Conservation (phyloP, 768 basidiomycete species). For the Leucogyrophana mollusca region DNA sequence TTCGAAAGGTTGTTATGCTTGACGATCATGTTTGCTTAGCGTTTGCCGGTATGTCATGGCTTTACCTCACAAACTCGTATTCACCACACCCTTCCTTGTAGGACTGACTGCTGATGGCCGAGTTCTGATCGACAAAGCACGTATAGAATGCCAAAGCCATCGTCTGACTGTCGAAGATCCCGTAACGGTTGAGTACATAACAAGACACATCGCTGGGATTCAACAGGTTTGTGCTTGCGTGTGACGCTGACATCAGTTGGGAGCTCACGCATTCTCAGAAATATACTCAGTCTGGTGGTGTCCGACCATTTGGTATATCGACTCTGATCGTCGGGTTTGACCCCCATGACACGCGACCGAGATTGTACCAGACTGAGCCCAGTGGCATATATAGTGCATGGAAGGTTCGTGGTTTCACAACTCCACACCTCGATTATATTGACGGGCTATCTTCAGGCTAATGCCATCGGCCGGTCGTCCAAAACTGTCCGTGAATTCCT, state of each 20-base stretch:
- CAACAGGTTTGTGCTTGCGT: conserved; percentile 70
- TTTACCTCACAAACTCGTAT: conserved; percentile 4
- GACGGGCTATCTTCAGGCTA: conserved; percentile 56
- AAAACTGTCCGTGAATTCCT: conserved; percentile 98
- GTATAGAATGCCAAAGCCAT: conserved; percentile 97
- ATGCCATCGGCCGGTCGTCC: conserved; percentile 95
- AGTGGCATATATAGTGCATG: conserved; percentile 97
- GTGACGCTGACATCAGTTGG: neutral
- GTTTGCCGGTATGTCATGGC: conserved; percentile 78
- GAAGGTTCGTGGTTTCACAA: conserved; percentile 61
- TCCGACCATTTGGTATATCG: conserved; percentile 96
- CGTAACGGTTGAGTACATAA: conserved; percentile 97
- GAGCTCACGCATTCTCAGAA: conserved; percentile 44
- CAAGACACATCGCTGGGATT: conserved; percentile 96
- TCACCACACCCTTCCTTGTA: conserved; percentile 29
- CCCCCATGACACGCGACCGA: conserved; percentile 83
- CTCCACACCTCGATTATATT: neutral
- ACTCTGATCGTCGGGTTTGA: conserved; percentile 97
- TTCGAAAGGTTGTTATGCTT: conserved; percentile 96
- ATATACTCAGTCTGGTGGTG: conserved; percentile 99
- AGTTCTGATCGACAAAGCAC: conserved; percentile 96
- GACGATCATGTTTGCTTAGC: conserved; percentile 98
- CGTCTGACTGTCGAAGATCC: conserved; percentile 97
- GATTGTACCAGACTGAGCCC: conserved; percentile 95
- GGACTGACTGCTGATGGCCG: conserved; percentile 97